Evolutionary conservation across 2,329 filamentous ascomycete species (phyloP), one percentile per base, ranked within the genome.

Genomic region (Colletotrichum ledebouriae): DNA sequence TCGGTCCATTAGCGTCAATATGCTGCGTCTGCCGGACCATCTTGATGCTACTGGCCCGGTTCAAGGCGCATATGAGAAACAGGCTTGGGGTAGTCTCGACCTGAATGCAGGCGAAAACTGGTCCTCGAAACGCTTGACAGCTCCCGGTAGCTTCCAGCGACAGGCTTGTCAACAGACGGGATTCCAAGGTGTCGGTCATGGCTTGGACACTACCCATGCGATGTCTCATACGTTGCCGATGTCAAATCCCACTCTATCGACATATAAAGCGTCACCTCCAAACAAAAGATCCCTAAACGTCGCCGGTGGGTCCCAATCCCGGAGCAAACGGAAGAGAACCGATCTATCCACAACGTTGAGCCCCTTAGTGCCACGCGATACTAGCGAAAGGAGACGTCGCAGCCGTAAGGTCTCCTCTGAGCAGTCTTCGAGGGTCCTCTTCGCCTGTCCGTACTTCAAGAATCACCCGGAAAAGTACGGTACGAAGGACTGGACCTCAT

Each of bases 1-100:
- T 17, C 56, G 42, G 11, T 46, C 42, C 25, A 47, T 61, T 37
- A 61, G 59, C 47, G 59, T 61, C 2, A 61, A 61, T 22, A 61
- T 44, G 46, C 6, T 39, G 0, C 46, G 4, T 4, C 7, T 60
- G 10, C 44, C 58, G 4, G 9, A 34, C n/a, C 58, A 49, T 4
- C 3, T 4, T 10, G 13, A 15, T 39, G 10, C 13, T 39, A 39
- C 37, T 13, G 37, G 3, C 6, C 37, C 37, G 11, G 37, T 13
- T 34, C 29, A 29, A 9, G 22, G 15, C 15, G 22, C 55, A 46
- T 39, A 15, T 42, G 11, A 11, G 13, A 11, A 39, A 15, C 37
- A 12, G 12, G 37, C 3, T 39, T 11, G 10, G 3, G 4, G 13
- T 39, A 15, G 11, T 39, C 37, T 39, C 37, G 37, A 39, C 29